phyloP scores from a whole-genome alignment of 768 basidiomycete genomes.

The Clathrus columnatus region DNA sequence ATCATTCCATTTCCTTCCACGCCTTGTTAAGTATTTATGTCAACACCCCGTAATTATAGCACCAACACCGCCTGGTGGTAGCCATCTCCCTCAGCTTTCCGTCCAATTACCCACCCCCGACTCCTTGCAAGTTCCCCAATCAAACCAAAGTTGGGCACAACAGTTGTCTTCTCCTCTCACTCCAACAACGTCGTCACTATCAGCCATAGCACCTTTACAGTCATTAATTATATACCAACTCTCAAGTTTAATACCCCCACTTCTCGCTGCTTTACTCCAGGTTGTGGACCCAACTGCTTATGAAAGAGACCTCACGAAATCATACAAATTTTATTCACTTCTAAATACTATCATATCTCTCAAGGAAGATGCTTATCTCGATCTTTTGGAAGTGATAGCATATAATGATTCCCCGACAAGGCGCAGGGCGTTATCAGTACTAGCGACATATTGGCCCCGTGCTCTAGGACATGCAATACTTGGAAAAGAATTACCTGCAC shows the following conservation, averaged over 20 bases:
- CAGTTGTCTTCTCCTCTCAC: slow-evolving; percentile 14
- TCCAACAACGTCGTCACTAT: slow-evolving; percentile 19
- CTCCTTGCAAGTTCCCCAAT: not conserved
- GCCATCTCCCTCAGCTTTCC: slow-evolving; percentile 17
- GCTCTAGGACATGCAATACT: slow-evolving; percentile 59
- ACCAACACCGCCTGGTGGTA: slow-evolving; percentile 20
- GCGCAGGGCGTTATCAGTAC: slow-evolving; percentile 42
- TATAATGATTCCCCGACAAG: slow-evolving; percentile 52
- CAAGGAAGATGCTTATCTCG: slow-evolving; percentile 63
- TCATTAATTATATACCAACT: slow-evolving; percentile 46
- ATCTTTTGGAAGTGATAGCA: slow-evolving; percentile 63
- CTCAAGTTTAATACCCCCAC: slow-evolving; percentile 51
- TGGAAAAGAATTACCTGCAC: slow-evolving; percentile 40
- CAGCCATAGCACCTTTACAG: slow-evolving; percentile 53
- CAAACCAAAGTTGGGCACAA: slow-evolving; percentile 16
- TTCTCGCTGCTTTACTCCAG: slow-evolving; percentile 56
- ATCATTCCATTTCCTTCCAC: not conserved
- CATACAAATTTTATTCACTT: slow-evolving; percentile 45
- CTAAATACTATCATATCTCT: slow-evolving; percentile 42
- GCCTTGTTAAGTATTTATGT: slow-evolving; percentile 4
- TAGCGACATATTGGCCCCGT: slow-evolving; percentile 59
- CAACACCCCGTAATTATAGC: slow-evolving; percentile 26
- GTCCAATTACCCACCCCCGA: slow-evolving; percentile 2
- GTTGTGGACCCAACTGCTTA: slow-evolving; percentile 33
- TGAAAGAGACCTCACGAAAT: slow-evolving; percentile 25